Evolutionary conservation across 2,329 filamentous ascomycete genomes (phyloP).

Genomic region (Huntiella abstrusa): DNA sequence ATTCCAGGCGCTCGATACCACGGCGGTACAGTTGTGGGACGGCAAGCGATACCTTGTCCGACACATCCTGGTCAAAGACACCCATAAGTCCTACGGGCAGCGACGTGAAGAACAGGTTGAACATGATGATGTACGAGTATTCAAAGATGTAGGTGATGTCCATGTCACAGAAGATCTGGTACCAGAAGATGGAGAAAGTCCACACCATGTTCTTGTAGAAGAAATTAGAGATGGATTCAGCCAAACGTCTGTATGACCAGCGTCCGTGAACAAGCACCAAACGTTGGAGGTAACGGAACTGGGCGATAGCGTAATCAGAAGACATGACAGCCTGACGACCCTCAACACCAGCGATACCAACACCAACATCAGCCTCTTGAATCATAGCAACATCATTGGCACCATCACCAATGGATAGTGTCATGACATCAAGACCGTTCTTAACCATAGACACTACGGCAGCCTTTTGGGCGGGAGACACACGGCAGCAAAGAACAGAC

Average conservation of each 20-base stretch:
- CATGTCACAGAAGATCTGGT: conserved; percentile 85
- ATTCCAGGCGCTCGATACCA: conserved; percentile 89
- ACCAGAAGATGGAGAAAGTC: conserved; percentile 96
- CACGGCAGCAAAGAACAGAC: conserved; percentile 89
- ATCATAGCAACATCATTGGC: conserved; percentile 98
- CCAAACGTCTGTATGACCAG: conserved; percentile 89
- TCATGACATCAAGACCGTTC: conserved; percentile 87
- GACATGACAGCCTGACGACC: conserved; percentile 90
- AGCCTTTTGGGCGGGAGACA: conserved; percentile 91
- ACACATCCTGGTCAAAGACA: conserved; percentile 91
- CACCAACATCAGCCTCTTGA: conserved; percentile 89
- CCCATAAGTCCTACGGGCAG: conserved; percentile 89
- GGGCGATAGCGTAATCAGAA: conserved; percentile 85
- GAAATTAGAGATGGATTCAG: conserved; percentile 92
- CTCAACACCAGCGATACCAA: conserved; percentile 86
- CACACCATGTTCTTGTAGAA: conserved; percentile 99
- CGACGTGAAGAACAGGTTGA: conserved; percentile 94
- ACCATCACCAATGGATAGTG: conserved; percentile 66
- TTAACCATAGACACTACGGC: conserved; percentile 96
- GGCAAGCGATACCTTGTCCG: conserved; percentile 78
- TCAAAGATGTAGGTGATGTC: conserved; percentile 96
- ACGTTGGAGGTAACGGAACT: conserved; percentile 75
- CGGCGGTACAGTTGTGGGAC: conserved; percentile 90
- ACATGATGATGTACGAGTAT: conserved; percentile 91
- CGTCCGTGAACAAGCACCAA: conserved; percentile 78